Evolutionary conservation across 495 filamentous ascomycete species (phyloP).

Genomic region (Aspergillus campestris): DNA sequence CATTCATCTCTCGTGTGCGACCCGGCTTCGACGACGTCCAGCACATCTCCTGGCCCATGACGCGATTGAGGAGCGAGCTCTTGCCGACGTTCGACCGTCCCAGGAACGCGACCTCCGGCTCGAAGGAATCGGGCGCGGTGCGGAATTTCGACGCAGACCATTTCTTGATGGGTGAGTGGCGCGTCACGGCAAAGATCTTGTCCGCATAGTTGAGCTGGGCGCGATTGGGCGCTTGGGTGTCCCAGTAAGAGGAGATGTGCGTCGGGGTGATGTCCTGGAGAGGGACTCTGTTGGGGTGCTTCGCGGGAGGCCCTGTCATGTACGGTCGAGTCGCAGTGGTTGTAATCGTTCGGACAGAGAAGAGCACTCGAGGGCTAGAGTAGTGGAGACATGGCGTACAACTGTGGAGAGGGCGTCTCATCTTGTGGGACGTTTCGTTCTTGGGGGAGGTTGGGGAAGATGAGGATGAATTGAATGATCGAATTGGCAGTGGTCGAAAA

Average conservation of each 20-base stretch:
- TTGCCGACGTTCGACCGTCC: conserved; percentile 93
- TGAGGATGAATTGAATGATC: too few relatives aligned
- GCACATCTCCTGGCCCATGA: conserved; percentile 53
- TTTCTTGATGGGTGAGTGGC: conserved; percentile 52
- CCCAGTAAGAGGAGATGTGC: conserved; percentile 47
- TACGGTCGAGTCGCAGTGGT: conserved; percentile 2
- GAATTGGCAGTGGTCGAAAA: too few relatives aligned
- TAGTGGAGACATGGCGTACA: too few relatives aligned
- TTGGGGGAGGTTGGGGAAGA: too few relatives aligned
- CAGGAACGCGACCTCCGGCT: conserved; percentile 59
- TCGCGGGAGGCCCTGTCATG: neutral
- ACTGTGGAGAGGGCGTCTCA: too few relatives aligned
- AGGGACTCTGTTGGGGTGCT: conserved; percentile 18
- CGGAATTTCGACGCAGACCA: conserved; percentile 67
- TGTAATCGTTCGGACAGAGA: neutral
- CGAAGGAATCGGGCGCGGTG: conserved; percentile 38
- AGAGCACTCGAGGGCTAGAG: too few relatives aligned
- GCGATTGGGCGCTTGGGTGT: conserved; percentile 45
- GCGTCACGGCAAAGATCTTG: conserved; percentile 50
- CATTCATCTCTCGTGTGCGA: conserved; percentile 73
- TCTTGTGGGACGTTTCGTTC: too few relatives aligned
- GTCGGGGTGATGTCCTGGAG: conserved; percentile 29
- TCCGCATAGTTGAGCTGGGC: conserved; percentile 47
- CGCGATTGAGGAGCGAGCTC: conserved; percentile 75
- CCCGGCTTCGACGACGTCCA: conserved; percentile 68